Evolutionary conservation across 139 green algal genomes (phyloP), one percentile per base, ranked within the genome.

Genomic region (Chlorella sp.): DNA sequence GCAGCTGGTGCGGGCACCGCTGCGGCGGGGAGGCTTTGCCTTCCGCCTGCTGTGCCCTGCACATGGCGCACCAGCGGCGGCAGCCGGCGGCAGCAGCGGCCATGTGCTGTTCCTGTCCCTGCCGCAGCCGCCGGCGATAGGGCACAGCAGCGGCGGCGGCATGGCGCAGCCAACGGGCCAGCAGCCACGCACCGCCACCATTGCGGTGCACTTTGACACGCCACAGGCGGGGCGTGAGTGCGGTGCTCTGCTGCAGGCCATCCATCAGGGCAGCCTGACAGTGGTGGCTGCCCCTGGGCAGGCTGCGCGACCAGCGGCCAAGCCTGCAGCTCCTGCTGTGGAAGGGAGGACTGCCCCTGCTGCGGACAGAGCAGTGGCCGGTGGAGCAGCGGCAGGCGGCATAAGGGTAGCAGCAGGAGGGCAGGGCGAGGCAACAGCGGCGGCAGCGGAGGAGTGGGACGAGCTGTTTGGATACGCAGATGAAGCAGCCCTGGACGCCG

Each of bases 211-310:
- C 15, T 85, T 85, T 44, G 65, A 78, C 51, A 70, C 67, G 2
- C 34, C 21, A 0, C 67, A 78, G 51, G 67, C 68, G 16, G 80
- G 80, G 16, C n/a, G 56, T 4, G 68, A 78, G 51, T 85, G 80
- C 55, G 80, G 64, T 5, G 67, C 80, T 26, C 44, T 85, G 47
- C 67, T 85, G 47, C 80, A 85, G 51, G 80, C 69, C 60, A 73
- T 82, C 26, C 36, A 82, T 15, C 12, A 26, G 2, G 76, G 76
- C 36, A 30, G 60, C 25, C 3, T 71, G 26, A 20, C 11, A 17
- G 36, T 38, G 26, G 34, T 32, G 15, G 4, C n/a, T 63, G 38
- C 57, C 36, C 76, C 25, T 30, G 32, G 18, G 34, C 32, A 20
- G 34, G 20, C 34, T 2, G 25, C 36, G 16, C 32, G 32, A 5